Base-by-base conservation (phyloP, 2,329 filamentous ascomycete genomes). In the Hypoxylon sp. region DNA sequence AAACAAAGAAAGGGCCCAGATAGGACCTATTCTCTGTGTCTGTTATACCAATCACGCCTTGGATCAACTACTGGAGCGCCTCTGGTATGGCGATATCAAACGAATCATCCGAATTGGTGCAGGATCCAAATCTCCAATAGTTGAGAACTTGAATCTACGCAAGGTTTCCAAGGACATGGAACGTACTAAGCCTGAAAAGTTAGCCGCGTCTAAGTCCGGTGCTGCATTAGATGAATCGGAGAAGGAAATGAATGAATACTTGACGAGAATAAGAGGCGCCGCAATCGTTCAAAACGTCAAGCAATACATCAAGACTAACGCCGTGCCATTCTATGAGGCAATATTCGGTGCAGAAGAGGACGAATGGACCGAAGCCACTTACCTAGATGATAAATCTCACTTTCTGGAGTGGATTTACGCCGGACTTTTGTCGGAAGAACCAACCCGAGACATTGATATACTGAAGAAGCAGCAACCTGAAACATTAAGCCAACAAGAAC, bases 91-190 rank as follows among this genome's bases (percentile, higher is more conserved):
- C 1, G 82, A 81, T 0, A 76, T 86, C 2, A 68, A 77, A 0
- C 80, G 86, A 5, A 82, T 92, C 25, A 84, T 92, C 20, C 88
- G 90, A 0, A 86, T 92, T 6, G 90, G 91, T 0, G 84, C 82
- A 0, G 83, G 83, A 14, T 88, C 85, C 1, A 88, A 89, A 62
- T 89, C 87, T 0, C 82, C 85, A 20, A 71, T 78, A 1, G 77
- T 92, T 0, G 71, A 84, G 6, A 73, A 75, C 0, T 74, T 85
- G 10, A 90, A 87, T 58, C 80, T 92, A 2, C 79, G 82, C 0
- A 66, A 68, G 0, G 76, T 86, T 2, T 71, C 71, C 0, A 70
- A 75, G 6, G 60, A 72, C 0, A 70, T 77, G 6, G 70, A 74
- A 0, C 75, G 76, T 5, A 87, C 84, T 0, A 81, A 76, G 13